phyloP scores from a whole-genome alignment of 352 stramenopile genomes.

The Globisporangium orthogonon region DNA sequence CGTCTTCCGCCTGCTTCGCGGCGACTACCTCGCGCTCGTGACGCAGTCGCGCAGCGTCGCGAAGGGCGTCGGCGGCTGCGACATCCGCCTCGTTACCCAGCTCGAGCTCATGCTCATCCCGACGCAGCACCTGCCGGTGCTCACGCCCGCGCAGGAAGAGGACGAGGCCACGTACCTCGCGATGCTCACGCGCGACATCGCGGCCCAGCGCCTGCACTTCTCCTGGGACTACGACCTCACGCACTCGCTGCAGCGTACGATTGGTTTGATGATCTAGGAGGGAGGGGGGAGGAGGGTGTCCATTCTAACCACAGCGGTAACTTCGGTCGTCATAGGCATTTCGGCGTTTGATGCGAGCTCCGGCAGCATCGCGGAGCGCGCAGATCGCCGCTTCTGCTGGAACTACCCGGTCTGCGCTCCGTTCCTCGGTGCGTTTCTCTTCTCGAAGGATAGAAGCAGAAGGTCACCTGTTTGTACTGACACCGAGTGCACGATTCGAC shows the following conservation, averaged over 20 bases:
- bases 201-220: slow-evolving; percentile 66
- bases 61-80: slow-evolving; percentile 36
- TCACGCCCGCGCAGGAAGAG: slow-evolving; percentile 44
- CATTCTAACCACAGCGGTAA: slow-evolving; percentile 1
- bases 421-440: slow-evolving; percentile 37
- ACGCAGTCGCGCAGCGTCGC: slow-evolving; percentile 58
- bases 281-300: no score
- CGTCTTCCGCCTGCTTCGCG: slow-evolving; percentile 61
- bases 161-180: slow-evolving; percentile 54
- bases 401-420: slow-evolving; percentile 73
- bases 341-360: slow-evolving; percentile 40
- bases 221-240: slow-evolving; percentile 71
- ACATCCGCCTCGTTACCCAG: slow-evolving; percentile 50
- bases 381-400: slow-evolving; percentile 91
- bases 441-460: no score
- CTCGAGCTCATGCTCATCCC: slow-evolving; percentile 65
- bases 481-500: no score
- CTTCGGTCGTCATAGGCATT: slow-evolving; percentile 27
- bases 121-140: slow-evolving; percentile 43
- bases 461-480: no score
- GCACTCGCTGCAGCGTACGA: slow-evolving; percentile 67
- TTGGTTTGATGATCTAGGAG: no score
- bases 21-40: slow-evolving; percentile 65
- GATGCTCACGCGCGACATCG: slow-evolving; percentile 55
- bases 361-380: slow-evolving; percentile 54